Base-by-base conservation (phyloP, 345 rosid species). In the Citrus glauca region DNA sequence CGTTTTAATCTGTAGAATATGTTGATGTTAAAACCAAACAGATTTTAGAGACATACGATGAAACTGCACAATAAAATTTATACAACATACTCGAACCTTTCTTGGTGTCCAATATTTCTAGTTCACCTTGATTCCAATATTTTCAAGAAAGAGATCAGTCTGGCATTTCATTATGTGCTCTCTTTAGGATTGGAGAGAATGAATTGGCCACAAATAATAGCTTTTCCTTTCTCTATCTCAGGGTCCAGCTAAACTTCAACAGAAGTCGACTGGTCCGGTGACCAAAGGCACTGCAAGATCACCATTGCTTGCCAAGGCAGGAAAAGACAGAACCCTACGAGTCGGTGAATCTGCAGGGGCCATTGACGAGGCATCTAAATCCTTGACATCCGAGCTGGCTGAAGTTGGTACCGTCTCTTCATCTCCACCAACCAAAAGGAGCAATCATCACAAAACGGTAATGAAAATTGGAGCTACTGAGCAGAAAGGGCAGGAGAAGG, bases 401-500 rank as follows among this genome's bases (percentile, higher is more conserved):
- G 84, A 85, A 66, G 77, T 71, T 50, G 63, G 65, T 30, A 53
- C 73, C 1, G 19, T 62, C 75, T 66, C 81, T 76, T 72, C 60
- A 19, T 66, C 81, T 73, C 28, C 72, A 75, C 60, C 74, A 78
- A 69, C 50, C 24, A 66, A 42, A 57, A 20, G 57, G 53, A 66
- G 66, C 62, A 67, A 42, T 40, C 77, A 55, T 27, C 38, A 76
- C 28, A 79, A 79, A 71, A 71, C 72, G 22, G 64, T 16, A 27
- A 72, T 53, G 19, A 79, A 81, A 56, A 84, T 22, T 70, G 69
- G 66, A 22, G 72, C 62, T 55, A 56, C 37, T 33, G 78, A 55
- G 20, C 81, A 74, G 78, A 81, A 83, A 57, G 82, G 35, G 6
- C 30, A 62, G 42, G 87, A 80, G 75, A 85, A 84, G 59, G 82